Evolutionary conservation across 2,329 filamentous ascomycete genomes (phyloP).

Genomic region (Chalara sp.): DNA sequence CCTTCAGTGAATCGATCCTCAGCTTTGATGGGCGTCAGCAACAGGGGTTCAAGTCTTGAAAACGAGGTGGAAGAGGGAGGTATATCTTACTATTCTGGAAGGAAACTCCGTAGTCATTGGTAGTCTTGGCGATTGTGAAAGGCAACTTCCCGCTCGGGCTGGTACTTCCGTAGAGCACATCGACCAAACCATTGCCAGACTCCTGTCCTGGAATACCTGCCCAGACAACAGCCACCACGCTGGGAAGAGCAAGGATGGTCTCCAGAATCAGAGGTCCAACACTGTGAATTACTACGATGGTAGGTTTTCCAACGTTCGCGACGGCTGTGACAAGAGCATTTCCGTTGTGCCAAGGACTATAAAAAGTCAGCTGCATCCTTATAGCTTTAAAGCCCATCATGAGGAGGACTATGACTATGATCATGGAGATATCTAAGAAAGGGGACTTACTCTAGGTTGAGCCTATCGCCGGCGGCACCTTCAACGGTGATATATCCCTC

Average conservation of each 20-base stretch:
- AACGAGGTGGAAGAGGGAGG: background rate
- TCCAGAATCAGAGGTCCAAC: slow-evolving; percentile 54
- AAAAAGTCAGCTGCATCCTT: slow-evolving; percentile 47
- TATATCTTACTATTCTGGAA: background rate
- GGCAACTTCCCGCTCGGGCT: slow-evolving; percentile 37
- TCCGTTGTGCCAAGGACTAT: slow-evolving; percentile 50
- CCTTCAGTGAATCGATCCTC: slow-evolving; percentile 37
- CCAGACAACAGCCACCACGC: slow-evolving; percentile 56
- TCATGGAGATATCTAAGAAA: too few species aligned
- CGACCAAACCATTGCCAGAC: slow-evolving; percentile 51
- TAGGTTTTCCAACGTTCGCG: slow-evolving; percentile 51
- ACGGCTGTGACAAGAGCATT: slow-evolving; percentile 45
- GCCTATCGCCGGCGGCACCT: background rate
- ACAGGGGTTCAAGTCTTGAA: background rate
- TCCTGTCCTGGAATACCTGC: slow-evolving; percentile 56
- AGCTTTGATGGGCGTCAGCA: slow-evolving; percentile 4
- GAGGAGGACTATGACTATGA: too few species aligned
- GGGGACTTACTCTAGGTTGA: background rate
- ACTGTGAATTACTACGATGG: slow-evolving; percentile 58
- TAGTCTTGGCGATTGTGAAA: slow-evolving; percentile 56
- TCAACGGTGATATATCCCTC: slow-evolving; percentile 51
- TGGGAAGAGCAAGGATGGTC: slow-evolving; percentile 51
- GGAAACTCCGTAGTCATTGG: slow-evolving; percentile 38
- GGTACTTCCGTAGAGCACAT: slow-evolving; percentile 53
- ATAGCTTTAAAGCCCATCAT: slow-evolving; percentile 12